These are phyloP conservation scores for Alternaria gansuensis DNA, from an alignment of 2,329 filamentous ascomycete genomes.

Conservation along the genomic window DNA sequence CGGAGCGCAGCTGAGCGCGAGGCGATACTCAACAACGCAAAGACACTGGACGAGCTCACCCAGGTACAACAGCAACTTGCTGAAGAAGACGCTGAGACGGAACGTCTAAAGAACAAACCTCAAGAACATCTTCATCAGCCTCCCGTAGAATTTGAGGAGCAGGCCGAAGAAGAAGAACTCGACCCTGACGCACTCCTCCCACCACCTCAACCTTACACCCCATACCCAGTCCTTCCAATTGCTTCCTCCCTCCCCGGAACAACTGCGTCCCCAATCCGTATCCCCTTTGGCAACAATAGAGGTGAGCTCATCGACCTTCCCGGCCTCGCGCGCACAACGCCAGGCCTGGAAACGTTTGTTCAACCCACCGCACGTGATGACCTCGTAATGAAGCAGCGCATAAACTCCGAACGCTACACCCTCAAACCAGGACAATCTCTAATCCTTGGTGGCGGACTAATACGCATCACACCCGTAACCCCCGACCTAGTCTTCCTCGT, in stretches of 20 bases:
- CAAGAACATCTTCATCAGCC: constrained; percentile 35
- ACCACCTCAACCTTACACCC: constrained; percentile 74
- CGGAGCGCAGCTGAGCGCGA: constrained; percentile 47
- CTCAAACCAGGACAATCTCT: constrained; percentile 82
- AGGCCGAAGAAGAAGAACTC: constrained; percentile 37
- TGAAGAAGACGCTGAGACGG: constrained; percentile 45
- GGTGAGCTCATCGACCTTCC: constrained; percentile 95
- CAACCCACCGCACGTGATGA: constrained; percentile 69
- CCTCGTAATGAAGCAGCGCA: constrained; percentile 80
- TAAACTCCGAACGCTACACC: constrained; percentile 75
- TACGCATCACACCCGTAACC: constrained; percentile 82
- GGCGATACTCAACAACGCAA: constrained; percentile 40
- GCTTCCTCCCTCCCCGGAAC: constrained; percentile 90
- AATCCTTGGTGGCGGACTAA: constrained; percentile 79
- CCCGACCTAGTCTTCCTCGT: constrained; percentile 73
- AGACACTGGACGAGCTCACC: constrained; percentile 39
- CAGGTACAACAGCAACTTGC: constrained; percentile 43
- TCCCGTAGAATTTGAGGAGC: constrained; percentile 30
- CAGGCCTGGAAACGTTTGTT: constrained; percentile 73
- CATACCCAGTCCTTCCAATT: constrained; percentile 84
- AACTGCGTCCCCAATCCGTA: constrained; percentile 91
- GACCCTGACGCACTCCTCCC: constrained; percentile 69
- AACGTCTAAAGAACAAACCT: constrained; percentile 31
- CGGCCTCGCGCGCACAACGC: constrained; percentile 74
- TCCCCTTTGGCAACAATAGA: constrained; percentile 84